phyloP scores from a whole-genome alignment of 179 eudicot species.

The Patellifolia procumbens region DNA sequence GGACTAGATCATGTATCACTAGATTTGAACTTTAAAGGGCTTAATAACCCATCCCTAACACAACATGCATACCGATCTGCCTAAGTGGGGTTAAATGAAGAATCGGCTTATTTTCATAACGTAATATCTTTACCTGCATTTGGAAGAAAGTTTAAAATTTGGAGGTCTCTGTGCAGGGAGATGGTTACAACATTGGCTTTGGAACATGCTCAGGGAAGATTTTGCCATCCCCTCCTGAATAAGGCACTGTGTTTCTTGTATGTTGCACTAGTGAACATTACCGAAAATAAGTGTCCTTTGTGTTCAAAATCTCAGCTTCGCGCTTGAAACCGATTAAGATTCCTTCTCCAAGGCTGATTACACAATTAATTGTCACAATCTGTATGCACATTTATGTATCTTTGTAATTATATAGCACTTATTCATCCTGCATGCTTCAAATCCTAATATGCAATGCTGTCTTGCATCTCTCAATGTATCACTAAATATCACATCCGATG shows the following conservation, averaged over 20 bases:
- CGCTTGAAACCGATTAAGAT: not conserved
- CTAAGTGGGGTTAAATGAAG: not conserved
- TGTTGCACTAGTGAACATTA: not conserved
- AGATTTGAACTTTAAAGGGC: not conserved
- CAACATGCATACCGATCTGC: not conserved
- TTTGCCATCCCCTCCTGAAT: slow-evolving; percentile 59
- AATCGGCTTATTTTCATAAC: not conserved
- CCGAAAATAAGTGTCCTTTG: not conserved
- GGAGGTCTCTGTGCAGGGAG: slow-evolving; percentile 58
- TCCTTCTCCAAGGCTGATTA: not conserved
- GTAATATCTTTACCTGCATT: not conserved
- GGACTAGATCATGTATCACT: not conserved
- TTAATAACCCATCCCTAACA: not conserved
- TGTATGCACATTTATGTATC: not conserved
- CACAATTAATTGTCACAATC: slow-evolving; percentile 7
- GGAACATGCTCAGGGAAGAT: slow-evolving; percentile 85
- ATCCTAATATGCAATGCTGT: not conserved
- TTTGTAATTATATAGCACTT: slow-evolving; percentile 1
- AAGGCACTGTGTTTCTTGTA: slow-evolving; percentile 13
- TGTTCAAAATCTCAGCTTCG: slow-evolving; percentile 4
- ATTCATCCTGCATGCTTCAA: not conserved
- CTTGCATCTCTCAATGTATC: not conserved
- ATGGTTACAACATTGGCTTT: slow-evolving; percentile 78
- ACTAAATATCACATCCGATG: too few species aligned
- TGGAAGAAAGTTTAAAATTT: not conserved